Evolutionary conservation across 495 filamentous ascomycete species (phyloP).

Genomic region (Pyrenula aspistea): DNA sequence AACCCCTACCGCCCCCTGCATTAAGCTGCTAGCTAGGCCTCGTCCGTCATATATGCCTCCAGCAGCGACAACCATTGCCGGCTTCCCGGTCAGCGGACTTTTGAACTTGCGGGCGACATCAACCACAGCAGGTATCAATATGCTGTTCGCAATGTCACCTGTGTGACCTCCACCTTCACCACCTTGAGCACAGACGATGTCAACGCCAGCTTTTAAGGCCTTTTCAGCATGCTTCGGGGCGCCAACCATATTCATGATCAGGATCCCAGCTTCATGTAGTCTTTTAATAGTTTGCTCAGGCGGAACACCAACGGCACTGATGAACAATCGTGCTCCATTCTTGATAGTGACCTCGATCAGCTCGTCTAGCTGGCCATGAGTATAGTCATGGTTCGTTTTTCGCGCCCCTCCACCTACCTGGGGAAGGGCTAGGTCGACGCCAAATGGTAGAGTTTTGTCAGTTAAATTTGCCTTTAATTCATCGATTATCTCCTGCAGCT

Average conservation of each 20-base stretch:
- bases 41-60: slow-evolving; percentile 65
- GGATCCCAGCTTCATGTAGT: slow-evolving; percentile 61
- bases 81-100: slow-evolving; percentile 39
- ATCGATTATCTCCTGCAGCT: slow-evolving; percentile 67
- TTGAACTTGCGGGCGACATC: slow-evolving; percentile 55
- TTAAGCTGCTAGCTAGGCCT: slow-evolving; percentile 55
- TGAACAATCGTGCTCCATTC: slow-evolving; percentile 69
- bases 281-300: slow-evolving; percentile 53
- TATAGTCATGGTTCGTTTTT: slow-evolving; percentile 89
- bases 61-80: slow-evolving; percentile 60
- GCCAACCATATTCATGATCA: slow-evolving; percentile 95
- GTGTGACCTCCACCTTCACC: slow-evolving; percentile 74
- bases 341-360: slow-evolving; percentile 69
- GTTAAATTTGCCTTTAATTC: slow-evolving; percentile 64
- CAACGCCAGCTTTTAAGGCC: slow-evolving; percentile 66
- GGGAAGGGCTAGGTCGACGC: slow-evolving; percentile 77
- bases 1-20: slow-evolving; percentile 62
- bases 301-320: slow-evolving; percentile 73
- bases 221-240: slow-evolving; percentile 78
- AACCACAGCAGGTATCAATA: slow-evolving; percentile 64
- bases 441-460: slow-evolving; percentile 59
- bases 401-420: slow-evolving; percentile 69
- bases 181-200: slow-evolving; percentile 76
- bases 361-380: slow-evolving; percentile 67
- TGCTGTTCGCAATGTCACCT: slow-evolving; percentile 58